Conservation (phyloP, 106 monocot genomes). For the Iris macrosiphon region DNA sequence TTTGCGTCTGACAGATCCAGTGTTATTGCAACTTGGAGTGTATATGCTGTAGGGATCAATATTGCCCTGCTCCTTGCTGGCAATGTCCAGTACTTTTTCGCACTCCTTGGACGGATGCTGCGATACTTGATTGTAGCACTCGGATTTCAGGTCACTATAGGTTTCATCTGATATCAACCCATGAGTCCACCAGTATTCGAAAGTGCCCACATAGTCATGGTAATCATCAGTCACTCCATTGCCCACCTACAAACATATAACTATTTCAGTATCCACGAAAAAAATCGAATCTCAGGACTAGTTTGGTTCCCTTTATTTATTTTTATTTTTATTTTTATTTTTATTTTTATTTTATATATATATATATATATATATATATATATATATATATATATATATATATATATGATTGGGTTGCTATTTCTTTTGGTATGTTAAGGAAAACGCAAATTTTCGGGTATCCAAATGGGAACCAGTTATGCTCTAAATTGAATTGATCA, state of each 20-base stretch:
- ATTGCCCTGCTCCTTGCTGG: slow-evolving; percentile 46
- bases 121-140: slow-evolving; percentile 29
- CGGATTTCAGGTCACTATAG: slow-evolving; percentile 32
- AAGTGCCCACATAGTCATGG: slow-evolving; percentile 69
- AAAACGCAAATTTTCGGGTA: no score
- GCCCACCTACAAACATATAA: slow-evolving; percentile 47
- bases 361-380: background rate
- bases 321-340: no score
- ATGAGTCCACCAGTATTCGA: slow-evolving; percentile 97
- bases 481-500: no score
- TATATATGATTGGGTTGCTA: no score
- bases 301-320: no score
- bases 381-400: no score
- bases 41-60: slow-evolving; percentile 92
- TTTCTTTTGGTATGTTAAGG: no score
- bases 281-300: background rate
- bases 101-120: slow-evolving; percentile 52
- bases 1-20: slow-evolving; percentile 20
- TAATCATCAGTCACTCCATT: slow-evolving; percentile 83
- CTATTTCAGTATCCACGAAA: background rate
- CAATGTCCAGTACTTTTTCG: slow-evolving; percentile 14
- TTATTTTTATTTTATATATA: no score
- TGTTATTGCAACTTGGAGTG: slow-evolving; percentile 45
- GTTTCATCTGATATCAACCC: slow-evolving; percentile 73
- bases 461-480: no score